phyloP scores from a whole-genome alignment of 2,329 filamentous ascomycete species.

The Fusarium drepaniforme region DNA sequence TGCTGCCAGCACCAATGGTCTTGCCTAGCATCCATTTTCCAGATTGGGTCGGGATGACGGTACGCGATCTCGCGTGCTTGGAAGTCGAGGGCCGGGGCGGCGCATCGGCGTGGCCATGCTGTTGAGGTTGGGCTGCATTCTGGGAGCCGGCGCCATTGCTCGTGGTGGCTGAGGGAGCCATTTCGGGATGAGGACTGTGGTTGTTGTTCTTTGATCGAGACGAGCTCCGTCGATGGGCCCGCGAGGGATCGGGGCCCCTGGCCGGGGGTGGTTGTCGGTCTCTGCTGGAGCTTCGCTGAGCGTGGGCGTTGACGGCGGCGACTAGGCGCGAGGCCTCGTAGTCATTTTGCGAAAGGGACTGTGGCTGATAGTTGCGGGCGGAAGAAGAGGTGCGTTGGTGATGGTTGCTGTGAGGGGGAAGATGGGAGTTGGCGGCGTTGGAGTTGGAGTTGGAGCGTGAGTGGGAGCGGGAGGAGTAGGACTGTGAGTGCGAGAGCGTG shows the following conservation, averaged over 20 bases:
- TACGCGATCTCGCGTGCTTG: constrained; percentile 71
- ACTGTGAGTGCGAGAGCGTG: constrained; percentile 36
- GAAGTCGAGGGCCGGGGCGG: constrained; percentile 53
- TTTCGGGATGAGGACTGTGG: constrained; percentile 55
- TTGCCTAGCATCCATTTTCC: constrained; percentile 97
- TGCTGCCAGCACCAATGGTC: constrained; percentile 96
- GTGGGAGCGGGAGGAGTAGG: constrained; percentile 40
- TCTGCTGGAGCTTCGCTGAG: constrained; percentile 74
- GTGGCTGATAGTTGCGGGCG: constrained; percentile 55
- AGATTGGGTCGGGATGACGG: constrained; percentile 89
- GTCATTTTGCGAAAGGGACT: constrained; percentile 71
- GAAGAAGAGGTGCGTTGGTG: constrained; percentile 57
- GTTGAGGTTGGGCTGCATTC: constrained; percentile 59
- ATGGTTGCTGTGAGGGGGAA: constrained; percentile 42
- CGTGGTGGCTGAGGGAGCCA: constrained; percentile 63
- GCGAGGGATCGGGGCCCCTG: constrained; percentile 66
- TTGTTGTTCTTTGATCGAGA: constrained; percentile 58
- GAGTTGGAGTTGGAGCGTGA: constrained; percentile 40
- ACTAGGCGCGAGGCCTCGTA: constrained; percentile 79
- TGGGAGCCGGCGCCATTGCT: constrained; percentile 67
- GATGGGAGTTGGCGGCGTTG: constrained; percentile 44
- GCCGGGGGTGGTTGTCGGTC: constrained; percentile 65
- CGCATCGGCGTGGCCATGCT: constrained; percentile 53
- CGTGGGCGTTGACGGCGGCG: constrained; percentile 54
- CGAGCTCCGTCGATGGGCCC: constrained; percentile 61